Evolutionary conservation across 1,284 basidiomycete species (phyloP).

Genomic region (Fistulinella cinereoalba): DNA sequence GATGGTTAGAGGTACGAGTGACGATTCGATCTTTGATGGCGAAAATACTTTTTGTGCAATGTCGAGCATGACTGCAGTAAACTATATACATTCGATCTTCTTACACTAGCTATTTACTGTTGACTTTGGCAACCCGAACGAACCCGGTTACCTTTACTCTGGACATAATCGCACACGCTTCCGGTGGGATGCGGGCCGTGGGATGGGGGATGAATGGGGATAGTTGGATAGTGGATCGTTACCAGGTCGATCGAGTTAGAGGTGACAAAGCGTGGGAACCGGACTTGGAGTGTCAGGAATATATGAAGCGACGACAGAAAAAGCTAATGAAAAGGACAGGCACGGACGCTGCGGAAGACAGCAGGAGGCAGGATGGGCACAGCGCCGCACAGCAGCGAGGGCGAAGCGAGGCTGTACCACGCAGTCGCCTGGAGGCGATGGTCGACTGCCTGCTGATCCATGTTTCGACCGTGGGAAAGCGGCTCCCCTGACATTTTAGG

Average conservation of each 20-base stretch:
- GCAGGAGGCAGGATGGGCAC: not conserved
- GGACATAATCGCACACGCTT: conserved; percentile 23
- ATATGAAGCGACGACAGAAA: not conserved
- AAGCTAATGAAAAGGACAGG: not conserved
- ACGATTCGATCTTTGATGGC: conserved; percentile 5
- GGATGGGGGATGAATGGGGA: conserved; percentile 4
- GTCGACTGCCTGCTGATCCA: not conserved
- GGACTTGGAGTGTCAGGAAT: too few species aligned
- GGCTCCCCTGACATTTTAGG: conserved; percentile 28
- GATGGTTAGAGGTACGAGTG: conserved; percentile 26
- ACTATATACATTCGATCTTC: conserved; percentile 31
- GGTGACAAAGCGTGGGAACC: conserved; percentile 22
- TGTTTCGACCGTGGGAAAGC: conserved; percentile 22
- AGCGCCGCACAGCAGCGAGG: conserved; percentile 15
- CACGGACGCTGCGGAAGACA: not conserved
- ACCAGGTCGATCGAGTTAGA: not conserved
- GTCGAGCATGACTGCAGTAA: conserved; percentile 15
- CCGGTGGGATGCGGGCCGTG: conserved; percentile 5
- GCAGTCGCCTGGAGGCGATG: conserved; percentile 27
- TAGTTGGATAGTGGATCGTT: not conserved
- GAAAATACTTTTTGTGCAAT: conserved; percentile 5
- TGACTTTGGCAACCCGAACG: conserved; percentile 9
- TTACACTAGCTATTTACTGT: conserved; percentile 25
- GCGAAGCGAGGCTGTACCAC: conserved; percentile 7
- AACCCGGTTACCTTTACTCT: conserved; percentile 5